These are phyloP conservation scores for Sporisorium iseilematis-ciliati DNA, from an alignment of 1,284 basidiomycete species.

Conservation along the genomic window DNA sequence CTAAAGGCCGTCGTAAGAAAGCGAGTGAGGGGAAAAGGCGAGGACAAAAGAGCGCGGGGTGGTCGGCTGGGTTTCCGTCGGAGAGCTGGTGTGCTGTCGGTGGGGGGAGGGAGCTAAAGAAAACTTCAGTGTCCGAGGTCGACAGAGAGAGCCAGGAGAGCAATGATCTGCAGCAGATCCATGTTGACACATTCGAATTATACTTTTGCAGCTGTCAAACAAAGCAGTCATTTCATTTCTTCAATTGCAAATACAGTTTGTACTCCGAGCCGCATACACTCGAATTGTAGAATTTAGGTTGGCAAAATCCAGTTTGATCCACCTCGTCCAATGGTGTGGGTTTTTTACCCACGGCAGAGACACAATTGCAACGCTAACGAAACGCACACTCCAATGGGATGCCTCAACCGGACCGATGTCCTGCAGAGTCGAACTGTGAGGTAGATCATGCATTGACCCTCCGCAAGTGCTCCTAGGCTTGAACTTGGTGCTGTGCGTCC, in stretches of 20 bases:
- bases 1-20: too few species aligned
- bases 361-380: not conserved
- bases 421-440: conserved; percentile 1
- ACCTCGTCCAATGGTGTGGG: conserved; percentile 1
- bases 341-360: conserved; percentile 9
- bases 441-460: conserved; percentile 32
- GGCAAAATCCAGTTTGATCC: not conserved
- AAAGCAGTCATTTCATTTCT: not conserved
- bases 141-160: not conserved
- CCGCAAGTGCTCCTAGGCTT: conserved; percentile 8
- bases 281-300: not conserved
- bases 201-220: conserved; percentile 12
- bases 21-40: too few species aligned
- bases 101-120: too few species aligned
- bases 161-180: not conserved
- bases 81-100: too few species aligned
- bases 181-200: not conserved
- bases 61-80: too few species aligned
- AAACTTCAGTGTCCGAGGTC: too few species aligned
- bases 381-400: not conserved
- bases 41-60: too few species aligned
- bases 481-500: not conserved
- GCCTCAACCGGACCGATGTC: not conserved
- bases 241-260: not conserved
- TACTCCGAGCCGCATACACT: not conserved